Conservation (phyloP, 345 rosid species). For the Mangifera indica region DNA sequence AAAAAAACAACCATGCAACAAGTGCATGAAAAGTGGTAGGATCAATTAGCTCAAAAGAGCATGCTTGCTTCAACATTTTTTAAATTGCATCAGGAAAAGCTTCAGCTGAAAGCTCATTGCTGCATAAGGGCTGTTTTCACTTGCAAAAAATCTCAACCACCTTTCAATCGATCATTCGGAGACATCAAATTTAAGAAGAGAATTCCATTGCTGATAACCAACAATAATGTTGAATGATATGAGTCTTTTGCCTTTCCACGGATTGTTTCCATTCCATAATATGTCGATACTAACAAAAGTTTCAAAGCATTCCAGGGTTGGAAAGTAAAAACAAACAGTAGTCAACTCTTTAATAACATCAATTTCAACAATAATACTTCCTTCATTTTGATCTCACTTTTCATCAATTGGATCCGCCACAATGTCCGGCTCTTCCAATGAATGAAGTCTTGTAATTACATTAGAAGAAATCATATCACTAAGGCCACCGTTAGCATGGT, state of each 20-base stretch:
- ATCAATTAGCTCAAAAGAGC: slow-evolving; percentile 25
- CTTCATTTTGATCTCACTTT: not conserved
- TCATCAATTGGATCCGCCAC: too few relatives aligned
- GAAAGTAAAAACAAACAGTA: slow-evolving; percentile 23
- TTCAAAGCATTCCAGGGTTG: slow-evolving; percentile 1
- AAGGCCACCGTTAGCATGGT: too few relatives aligned
- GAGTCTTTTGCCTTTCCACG: not conserved
- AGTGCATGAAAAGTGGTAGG: too few relatives aligned
- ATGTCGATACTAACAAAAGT: not conserved
- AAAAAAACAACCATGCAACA: too few relatives aligned
- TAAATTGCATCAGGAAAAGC: not conserved
- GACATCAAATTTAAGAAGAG: slow-evolving; percentile 4
- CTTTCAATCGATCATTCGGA: slow-evolving; percentile 16
- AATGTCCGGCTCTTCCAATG: too few relatives aligned
- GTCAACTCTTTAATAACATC: slow-evolving; percentile 4
- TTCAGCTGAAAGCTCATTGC: not conserved
- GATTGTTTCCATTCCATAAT: too few relatives aligned
- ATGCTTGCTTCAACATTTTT: slow-evolving; percentile 19
- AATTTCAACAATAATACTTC: not conserved
- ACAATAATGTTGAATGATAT: slow-evolving; percentile 18
- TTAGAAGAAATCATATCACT: too few relatives aligned
- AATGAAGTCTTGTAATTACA: too few relatives aligned
- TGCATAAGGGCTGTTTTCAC: not conserved
- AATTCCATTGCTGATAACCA: slow-evolving; percentile 1
- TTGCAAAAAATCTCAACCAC: slow-evolving; percentile 19